These are phyloP conservation scores for Simmondsia chinensis DNA, from an alignment of 148 eudicot species.

Conservation along the genomic window DNA sequence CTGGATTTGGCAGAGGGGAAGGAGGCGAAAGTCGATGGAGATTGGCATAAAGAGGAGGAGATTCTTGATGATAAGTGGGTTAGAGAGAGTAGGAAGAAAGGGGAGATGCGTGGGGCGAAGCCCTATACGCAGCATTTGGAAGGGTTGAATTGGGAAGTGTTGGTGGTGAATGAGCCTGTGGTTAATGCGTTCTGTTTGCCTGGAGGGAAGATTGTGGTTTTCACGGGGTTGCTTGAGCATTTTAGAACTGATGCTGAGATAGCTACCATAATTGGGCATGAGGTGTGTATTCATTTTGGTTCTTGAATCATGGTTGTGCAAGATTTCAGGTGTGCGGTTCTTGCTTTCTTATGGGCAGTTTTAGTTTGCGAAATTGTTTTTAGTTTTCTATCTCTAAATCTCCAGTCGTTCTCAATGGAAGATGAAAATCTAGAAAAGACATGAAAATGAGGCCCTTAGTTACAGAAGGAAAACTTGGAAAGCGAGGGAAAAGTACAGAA, in stretches of 20 bases:
- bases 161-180: slow-evolving; percentile 69
- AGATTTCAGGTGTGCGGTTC: no score
- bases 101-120: slow-evolving; percentile 23
- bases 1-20: slow-evolving; percentile 28
- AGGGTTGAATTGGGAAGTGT: slow-evolving; percentile 79
- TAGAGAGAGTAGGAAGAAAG: slow-evolving; percentile 58
- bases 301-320: neutral
- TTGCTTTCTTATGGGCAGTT: no score
- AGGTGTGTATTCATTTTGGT: slow-evolving; percentile 36
- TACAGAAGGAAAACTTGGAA: no score
- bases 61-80: slow-evolving; percentile 83
- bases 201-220: slow-evolving; percentile 94
- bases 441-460: no score
- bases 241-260: slow-evolving; percentile 63
- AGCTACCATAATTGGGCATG: slow-evolving; percentile 88
- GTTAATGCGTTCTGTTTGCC: slow-evolving; percentile 89
- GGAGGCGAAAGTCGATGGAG: slow-evolving; percentile 11
- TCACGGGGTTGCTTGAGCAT: slow-evolving; percentile 71
- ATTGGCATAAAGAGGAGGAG: slow-evolving; percentile 59
- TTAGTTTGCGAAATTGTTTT: no score
- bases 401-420: no score
- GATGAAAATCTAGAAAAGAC: no score
- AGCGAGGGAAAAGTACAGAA: no score
- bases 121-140: slow-evolving; percentile 57
- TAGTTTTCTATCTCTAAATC: no score